Base-by-base conservation (phyloP, 2,329 filamentous ascomycete genomes). In the Canariomyces notabilis region DNA sequence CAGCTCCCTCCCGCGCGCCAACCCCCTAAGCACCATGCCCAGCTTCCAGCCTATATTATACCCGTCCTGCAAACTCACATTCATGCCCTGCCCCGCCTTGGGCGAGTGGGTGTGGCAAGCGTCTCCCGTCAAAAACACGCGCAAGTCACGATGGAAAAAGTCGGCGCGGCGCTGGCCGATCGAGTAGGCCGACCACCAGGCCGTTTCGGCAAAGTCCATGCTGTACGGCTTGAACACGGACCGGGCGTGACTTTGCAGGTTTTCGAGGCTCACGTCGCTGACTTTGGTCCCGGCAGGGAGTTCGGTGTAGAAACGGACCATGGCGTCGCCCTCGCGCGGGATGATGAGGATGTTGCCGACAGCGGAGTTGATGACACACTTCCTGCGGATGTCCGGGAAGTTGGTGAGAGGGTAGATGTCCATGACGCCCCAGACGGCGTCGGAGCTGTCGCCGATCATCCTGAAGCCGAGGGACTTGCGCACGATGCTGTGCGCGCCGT, bases 81-180 rank as follows among this genome's bases (percentile, higher is more conserved):
- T 79, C 75, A 79, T 79, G 2, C 76, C 81, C 61, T 84, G 80
- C 0, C 80, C 81, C 0, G 80, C 80, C 61, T 84, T 84, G 5
- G 81, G 81, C 2, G 75, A 80, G 57, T 84, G 81, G 0, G 80
- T 84, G 56, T 85, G 81, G 54, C 78, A 82, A 3, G 80, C 80
- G 55, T 85, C 80, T 3, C 81, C 81, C 0, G 77, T 76, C 11
- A 85, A 62, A 54, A 83, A 84, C 3, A 83, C 73, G 2, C 76
- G 72, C 46, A 75, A 57, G 34, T 74, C 67, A 41, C 74, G 70
- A 57, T 79, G 74, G 62, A 84, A 85, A 33, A 68, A 65, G 33
- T 77, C 72, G 0, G 80, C 80, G 2, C 79, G 67, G 2, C 79
- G 73, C 59, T 83, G 80, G 2, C 79, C 79, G 38, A 83, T 81